Evolutionary conservation across 164 flowering plant species (phyloP).

Genomic region (Echeveria elegans): DNA sequence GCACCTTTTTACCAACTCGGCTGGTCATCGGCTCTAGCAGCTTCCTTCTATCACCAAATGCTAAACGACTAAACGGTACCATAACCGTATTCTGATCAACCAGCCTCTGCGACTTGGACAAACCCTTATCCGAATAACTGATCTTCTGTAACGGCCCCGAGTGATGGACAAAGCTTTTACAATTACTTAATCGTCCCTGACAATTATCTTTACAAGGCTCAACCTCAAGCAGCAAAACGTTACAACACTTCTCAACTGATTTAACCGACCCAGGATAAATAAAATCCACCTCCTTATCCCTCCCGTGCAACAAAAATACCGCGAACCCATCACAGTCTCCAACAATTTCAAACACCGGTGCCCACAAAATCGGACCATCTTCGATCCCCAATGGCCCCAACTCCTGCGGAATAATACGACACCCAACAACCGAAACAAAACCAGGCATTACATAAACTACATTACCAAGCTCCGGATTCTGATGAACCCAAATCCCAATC

Average conservation of each 20-base stretch:
- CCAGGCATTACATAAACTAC: constrained; percentile 93
- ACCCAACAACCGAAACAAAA: constrained; percentile 67
- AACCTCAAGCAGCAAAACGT: constrained; percentile 73
- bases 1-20: constrained; percentile 38
- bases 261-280: constrained; percentile 67
- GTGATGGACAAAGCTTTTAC: constrained; percentile 26
- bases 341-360: constrained; percentile 81
- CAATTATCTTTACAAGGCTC: constrained; percentile 35
- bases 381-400: constrained; percentile 72
- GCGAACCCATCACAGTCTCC: constrained; percentile 55
- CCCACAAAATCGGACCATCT: constrained; percentile 68
- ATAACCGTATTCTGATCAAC: constrained; percentile 19
- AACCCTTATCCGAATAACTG: constrained; percentile 28
- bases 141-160: constrained; percentile 14
- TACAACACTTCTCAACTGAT: constrained; percentile 43
- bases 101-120: constrained; percentile 42
- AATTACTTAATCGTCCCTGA: constrained; percentile 26
- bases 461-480: constrained; percentile 95
- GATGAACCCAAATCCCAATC: constrained; percentile 94
- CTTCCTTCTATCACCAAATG: constrained; percentile 75
- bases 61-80: constrained; percentile 54
- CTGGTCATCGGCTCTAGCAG: constrained; percentile 53
- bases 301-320: constrained; percentile 61
- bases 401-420: constrained; percentile 84
- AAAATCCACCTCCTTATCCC: constrained; percentile 48